Percentiles rank a stretch among this genome's conserved stretches.
Evolutionary conservation across 306 rosid genomes (phyloP).

Genomic region (Fragaria nilgerrensis): DNA sequence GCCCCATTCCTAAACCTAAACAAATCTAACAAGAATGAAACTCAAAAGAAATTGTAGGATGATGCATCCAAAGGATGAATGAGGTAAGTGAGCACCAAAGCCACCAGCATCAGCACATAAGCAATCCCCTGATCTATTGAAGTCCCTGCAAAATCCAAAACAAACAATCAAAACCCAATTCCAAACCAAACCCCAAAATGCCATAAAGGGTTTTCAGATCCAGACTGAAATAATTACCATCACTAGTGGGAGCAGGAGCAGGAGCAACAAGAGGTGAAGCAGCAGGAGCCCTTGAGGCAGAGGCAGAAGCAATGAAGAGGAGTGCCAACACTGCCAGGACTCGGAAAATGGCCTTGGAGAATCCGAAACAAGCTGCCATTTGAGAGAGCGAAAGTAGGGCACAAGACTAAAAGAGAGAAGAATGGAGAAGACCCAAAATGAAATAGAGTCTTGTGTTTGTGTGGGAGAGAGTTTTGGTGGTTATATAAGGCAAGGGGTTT

Average conservation of each 20-base stretch:
- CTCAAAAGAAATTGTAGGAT: slow-evolving; percentile 37
- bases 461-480: background rate
- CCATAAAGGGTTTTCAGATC: background rate
- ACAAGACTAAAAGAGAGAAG: background rate
- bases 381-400: background rate
- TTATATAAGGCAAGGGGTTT: slow-evolving; percentile 1
- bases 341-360: slow-evolving; percentile 25
- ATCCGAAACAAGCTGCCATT: slow-evolving; percentile 38
- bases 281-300: slow-evolving; percentile 21
- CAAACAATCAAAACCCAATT: background rate
- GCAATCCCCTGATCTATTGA: slow-evolving; percentile 86
- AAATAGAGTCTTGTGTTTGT: background rate
- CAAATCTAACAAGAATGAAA: background rate
- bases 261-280: slow-evolving; percentile 30
- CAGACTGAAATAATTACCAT: slow-evolving; percentile 42
- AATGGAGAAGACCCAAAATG: background rate
- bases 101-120: slow-evolving; percentile 70
- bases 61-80: slow-evolving; percentile 71
- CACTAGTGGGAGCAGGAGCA: slow-evolving; percentile 61
- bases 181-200: background rate
- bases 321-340: slow-evolving; percentile 34
- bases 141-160: slow-evolving; percentile 40
- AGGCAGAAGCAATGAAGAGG: slow-evolving; percentile 27
- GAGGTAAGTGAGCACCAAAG: slow-evolving; percentile 76
- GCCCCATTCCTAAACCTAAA: slow-evolving; percentile 2